Evolutionary conservation across 176 grass and related monocot species (phyloP).

Genomic region (Elymus sibiricus): DNA sequence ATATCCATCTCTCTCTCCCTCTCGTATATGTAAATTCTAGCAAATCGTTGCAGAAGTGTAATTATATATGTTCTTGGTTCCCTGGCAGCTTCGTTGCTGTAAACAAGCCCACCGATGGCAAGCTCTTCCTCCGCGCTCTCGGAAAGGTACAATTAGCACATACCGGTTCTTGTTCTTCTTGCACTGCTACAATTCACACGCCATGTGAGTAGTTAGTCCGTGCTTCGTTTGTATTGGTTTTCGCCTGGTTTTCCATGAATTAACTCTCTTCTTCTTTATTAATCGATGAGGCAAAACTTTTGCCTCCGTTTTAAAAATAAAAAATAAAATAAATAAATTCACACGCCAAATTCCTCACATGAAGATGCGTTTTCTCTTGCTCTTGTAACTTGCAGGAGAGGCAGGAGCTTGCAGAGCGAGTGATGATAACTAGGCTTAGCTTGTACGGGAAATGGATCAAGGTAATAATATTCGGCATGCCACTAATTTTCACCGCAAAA

Average conservation of each 20-base stretch:
- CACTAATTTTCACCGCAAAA: too few species aligned
- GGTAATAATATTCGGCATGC: neutral
- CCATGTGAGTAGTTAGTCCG: too few species aligned
- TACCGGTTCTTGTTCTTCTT: neutral
- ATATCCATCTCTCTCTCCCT: neutral
- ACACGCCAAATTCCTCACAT: neutral
- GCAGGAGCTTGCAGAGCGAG: conserved; percentile 85
- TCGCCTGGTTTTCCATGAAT: too few species aligned
- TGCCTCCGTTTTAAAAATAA: too few species aligned
- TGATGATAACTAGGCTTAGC: conserved; percentile 88
- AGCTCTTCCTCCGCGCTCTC: conserved; percentile 64
- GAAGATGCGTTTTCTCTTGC: neutral
- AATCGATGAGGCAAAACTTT: too few species aligned
- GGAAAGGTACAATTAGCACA: conserved; percentile 88
- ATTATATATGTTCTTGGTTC: neutral
- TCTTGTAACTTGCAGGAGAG: conserved; percentile 20
- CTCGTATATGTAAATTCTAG: neutral
- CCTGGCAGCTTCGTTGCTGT: conserved; percentile 60
- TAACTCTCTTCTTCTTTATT: too few species aligned
- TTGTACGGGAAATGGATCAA: conserved; percentile 92
- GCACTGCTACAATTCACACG: neutral
- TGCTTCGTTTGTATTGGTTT: too few species aligned
- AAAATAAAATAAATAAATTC: too few species aligned
- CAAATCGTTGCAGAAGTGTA: neutral
- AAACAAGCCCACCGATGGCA: conserved; percentile 80